Base-by-base conservation (phyloP, 495 filamentous ascomycete species). In the Oleoguttula mirabilis region DNA sequence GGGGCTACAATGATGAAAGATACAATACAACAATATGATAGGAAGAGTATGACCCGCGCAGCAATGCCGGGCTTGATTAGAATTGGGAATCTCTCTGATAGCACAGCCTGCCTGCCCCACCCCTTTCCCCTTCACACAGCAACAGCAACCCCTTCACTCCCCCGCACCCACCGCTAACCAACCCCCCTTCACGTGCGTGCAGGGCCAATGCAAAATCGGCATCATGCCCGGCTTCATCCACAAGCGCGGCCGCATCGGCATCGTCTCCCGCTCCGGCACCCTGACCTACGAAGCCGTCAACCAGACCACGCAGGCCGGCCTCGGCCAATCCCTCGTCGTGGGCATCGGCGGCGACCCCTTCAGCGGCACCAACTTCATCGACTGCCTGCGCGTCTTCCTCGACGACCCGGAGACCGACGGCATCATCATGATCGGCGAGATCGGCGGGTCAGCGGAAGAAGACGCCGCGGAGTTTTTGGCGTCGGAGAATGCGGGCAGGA, bases 181-280 rank as follows among this genome's bases (percentile, higher is more conserved):
- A 33, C 24, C 39, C n/a, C n/a, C n/a, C n/a, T n/a, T n/a, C n/a
- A 3, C 12, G 3, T 11, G 11, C 5, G 17, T 41, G 4, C 31
- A 82, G 78, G 90, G 88, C 48, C 90, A 94, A 79, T 99, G 90
- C 77, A 99, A 99, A 72, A 99, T 99, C 62, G 90, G 90, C 59
- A 99, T 99, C 69, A 99, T 99, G 90, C 90, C 90, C 32, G 90
- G 90, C 55, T 94, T 95, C 73, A 96, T 99, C 70, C 90, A 99
- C 76, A 95, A 99, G 76, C 85, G 90, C 57, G 90, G 90, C 50
- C 86, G 90, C 56, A 82, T 99, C 59, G 90, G 90, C 60, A 96
- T 99, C 63, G 90, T 99, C 65, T 94, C 87, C 55, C 82, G 90
- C 50, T 96, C 92, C 52, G 90, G 90, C 60, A 99, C 90, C 47